Evolutionary conservation across 345 rosid species (phyloP), one percentile per base, ranked within the genome.

Genomic region (Syzygium oleosum): DNA sequence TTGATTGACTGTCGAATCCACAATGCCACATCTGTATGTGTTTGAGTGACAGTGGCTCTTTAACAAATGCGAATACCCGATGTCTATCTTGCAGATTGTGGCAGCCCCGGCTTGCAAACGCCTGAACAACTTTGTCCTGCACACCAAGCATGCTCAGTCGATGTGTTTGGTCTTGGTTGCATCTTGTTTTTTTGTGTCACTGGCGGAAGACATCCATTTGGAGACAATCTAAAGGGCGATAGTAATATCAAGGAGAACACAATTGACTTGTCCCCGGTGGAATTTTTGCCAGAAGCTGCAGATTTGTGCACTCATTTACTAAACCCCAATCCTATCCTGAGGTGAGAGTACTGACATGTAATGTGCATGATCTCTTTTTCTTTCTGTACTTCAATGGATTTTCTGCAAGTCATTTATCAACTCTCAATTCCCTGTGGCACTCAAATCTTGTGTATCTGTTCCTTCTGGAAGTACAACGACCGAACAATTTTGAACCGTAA

Each of bases 31-130:
- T 21, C 58, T 19, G 58, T 54, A 54, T 19, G 58, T 19, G 58
- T 54, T 9, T 2, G 9, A 54, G 21, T 52, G 25, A 54, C 58
- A 16, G 17, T 53, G 21, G 22, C 21, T 53, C 22, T 6, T 53
- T 53, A 53, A 53, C 56, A 53, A 53, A 53, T 53, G 56, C 2
- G 8, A 53, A 53, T 53, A 17, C 56, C 56, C 6, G 56, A 53
- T 53, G 56, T 9, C 46, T 88, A 87, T 55, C 53, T 84, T 91
- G 88, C 91, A 97, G 99, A 96, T 87, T 95, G 93, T 93, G 99
- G 99, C 65, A 97, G 98, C 89, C 95, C 98, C n/a, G 99, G 99
- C 61, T 97, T 98, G 99, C 99, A 97, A 93, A 94, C 99, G 63
- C 98, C 99, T 56, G 99, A 97, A 89, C 98, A 95, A 87, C 99